Evolutionary conservation across 2,329 filamentous ascomycete species (phyloP).

Genomic region (Colletotrichum siamense): DNA sequence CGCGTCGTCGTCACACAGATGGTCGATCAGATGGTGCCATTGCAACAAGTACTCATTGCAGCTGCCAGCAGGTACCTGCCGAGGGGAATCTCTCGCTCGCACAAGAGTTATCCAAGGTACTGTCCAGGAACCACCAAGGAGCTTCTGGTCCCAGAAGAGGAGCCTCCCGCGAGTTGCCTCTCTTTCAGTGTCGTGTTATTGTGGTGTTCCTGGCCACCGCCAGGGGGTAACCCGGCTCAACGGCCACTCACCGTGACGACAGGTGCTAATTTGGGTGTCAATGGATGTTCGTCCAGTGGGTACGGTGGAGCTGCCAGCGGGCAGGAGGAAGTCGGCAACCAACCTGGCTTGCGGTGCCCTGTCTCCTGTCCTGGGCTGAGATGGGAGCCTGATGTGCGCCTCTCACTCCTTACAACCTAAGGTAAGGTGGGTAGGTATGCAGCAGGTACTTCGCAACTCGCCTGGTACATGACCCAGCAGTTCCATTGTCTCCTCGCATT

Average conservation of each 20-base stretch:
- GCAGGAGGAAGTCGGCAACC: background rate
- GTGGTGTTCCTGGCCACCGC: slow-evolving; percentile 2
- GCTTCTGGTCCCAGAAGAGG: background rate
- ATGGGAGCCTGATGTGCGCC: background rate
- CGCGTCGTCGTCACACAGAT: slow-evolving; percentile 16
- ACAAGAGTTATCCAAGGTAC: background rate
- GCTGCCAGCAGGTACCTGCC: background rate
- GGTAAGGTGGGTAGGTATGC: background rate
- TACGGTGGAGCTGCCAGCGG: background rate
- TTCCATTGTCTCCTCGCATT: slow-evolving; percentile 10
- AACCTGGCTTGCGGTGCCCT: background rate
- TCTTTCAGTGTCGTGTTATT: background rate
- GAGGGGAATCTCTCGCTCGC: background rate
- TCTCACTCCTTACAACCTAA: background rate
- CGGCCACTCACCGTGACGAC: slow-evolving; percentile 19
- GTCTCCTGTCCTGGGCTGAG: background rate
- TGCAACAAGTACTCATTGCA: background rate
- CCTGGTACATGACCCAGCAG: background rate
- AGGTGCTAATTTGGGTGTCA: slow-evolving; percentile 16
- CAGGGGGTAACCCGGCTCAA: slow-evolving; percentile 8
- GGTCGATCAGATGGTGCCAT: slow-evolving; percentile 21
- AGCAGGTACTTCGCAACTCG: background rate
- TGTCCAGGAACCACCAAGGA: background rate
- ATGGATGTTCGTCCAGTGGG: background rate
- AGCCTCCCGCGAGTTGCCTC: background rate